Evolutionary conservation across 2,329 filamentous ascomycete species (phyloP).

Genomic region (Cladosporium sp.): DNA sequence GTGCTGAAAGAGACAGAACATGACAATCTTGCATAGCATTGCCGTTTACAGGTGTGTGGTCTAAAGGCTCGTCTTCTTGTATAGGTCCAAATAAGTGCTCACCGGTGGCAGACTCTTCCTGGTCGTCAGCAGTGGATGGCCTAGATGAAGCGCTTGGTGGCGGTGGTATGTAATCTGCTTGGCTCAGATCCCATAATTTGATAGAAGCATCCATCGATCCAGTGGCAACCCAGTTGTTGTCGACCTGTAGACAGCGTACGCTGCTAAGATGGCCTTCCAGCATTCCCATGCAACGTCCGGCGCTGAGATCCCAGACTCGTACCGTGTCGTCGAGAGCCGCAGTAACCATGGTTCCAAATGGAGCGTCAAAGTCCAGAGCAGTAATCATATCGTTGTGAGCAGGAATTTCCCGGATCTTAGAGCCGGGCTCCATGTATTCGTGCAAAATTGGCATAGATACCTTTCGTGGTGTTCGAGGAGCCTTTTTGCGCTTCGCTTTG

Average conservation of each 20-base stretch:
- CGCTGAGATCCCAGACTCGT: conserved; percentile 92
- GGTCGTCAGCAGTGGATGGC: conserved; percentile 42
- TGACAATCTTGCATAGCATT: conserved; percentile 86
- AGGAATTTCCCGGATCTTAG: conserved; percentile 79
- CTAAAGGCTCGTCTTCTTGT: conserved; percentile 16
- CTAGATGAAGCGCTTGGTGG: conserved; percentile 47
- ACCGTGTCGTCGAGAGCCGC: conserved; percentile 90
- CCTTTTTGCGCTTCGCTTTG: conserved; percentile 33
- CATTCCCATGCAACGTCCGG: conserved; percentile 83
- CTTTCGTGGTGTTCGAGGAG: conserved; percentile 32
- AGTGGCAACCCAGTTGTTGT: conserved; percentile 92
- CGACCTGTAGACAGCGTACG: conserved; percentile 84
- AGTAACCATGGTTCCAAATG: conserved; percentile 91
- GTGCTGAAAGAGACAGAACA: conserved; percentile 81
- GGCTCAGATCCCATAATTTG: conserved; percentile 88
- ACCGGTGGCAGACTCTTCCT: conserved; percentile 40
- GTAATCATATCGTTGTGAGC: conserved; percentile 87
- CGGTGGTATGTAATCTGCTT: conserved; percentile 74
- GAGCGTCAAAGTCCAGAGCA: conserved; percentile 92
- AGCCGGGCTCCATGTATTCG: conserved; percentile 89
- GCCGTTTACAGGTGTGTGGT: conserved; percentile 26
- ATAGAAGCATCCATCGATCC: conserved; percentile 94
- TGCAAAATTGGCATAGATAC: conserved; percentile 93
- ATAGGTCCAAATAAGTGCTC: conserved; percentile 28
- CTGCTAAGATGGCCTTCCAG: conserved; percentile 94